phyloP scores from a whole-genome alignment of 1,284 basidiomycete genomes.

The Athelia sp. region DNA sequence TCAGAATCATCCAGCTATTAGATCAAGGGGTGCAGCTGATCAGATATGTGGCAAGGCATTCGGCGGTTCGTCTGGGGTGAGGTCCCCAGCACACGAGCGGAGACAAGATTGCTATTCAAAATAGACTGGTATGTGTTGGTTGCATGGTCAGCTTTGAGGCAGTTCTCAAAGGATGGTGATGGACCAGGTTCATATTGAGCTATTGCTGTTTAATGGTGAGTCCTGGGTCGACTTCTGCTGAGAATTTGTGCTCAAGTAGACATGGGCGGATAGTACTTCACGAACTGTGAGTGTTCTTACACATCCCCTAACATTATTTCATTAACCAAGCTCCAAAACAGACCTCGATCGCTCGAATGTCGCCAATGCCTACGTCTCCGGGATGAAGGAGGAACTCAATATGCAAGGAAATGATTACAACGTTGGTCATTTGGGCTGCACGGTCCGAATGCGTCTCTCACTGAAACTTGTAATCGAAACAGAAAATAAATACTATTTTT shows the following conservation, averaged over 20 bases:
- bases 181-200: constrained; percentile 47
- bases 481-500: constrained; percentile 71
- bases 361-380: constrained; percentile 72
- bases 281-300: constrained; percentile 45
- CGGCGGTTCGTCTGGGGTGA: constrained; percentile 21
- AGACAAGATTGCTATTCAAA: constrained; percentile 48
- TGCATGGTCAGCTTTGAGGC: constrained; percentile 18
- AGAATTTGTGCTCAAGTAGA: not conserved
- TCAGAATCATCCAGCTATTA: too few species aligned
- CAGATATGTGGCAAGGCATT: constrained; percentile 9
- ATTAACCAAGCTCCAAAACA: constrained; percentile 18
- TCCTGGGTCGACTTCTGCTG: constrained; percentile 5
- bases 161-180: constrained; percentile 36
- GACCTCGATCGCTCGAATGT: constrained; percentile 66
- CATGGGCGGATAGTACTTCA: constrained; percentile 48
- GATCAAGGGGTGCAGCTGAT: constrained; percentile 15
- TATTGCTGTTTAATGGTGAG: constrained; percentile 67
- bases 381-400: constrained; percentile 75
- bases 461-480: constrained; percentile 1
- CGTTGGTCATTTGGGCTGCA: constrained; percentile 27
- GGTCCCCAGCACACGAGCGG: constrained; percentile 30
- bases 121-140: constrained; percentile 42
- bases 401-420: constrained; percentile 72
- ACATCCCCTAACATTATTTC: too few species aligned
- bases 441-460: too few species aligned